Base-by-base conservation (phyloP, 2,329 filamentous ascomycete species). In the Fusarium domesticum region DNA sequence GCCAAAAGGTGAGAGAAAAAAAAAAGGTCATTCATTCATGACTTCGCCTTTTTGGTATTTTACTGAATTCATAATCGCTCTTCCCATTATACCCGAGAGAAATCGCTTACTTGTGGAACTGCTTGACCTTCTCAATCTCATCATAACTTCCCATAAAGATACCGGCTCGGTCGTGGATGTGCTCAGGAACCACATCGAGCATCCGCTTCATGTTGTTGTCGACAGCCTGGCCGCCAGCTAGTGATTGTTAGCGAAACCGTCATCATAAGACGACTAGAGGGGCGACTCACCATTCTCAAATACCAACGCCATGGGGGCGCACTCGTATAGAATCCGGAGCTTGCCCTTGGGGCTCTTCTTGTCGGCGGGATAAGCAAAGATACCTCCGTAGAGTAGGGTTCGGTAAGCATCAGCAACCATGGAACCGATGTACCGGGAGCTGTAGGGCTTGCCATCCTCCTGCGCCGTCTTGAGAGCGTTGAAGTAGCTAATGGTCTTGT, bases 321-420 rank as follows among this genome's bases (percentile, higher is more conserved):
- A 98, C 75, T 98, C 93, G 72, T 98, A 98, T 60, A 98, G 69
- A 57, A 98, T 98, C 55, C 93, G 81, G 57, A 98, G 80, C 77
- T 98, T 98, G 58, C 93, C 93, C 82, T 97, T 98, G 54, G 91
- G 89, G 64, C 87, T 95, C 84, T 98, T 97, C 77, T 91, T 95
- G 66, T 98, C 93, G 12, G 92, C 89, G 0, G 93, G 93, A 66
- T 98, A 98, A 35, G 93, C 93, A 69, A 98, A 98, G 64, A 98
- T 87, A 56, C 93, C 93, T 48, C 93, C 93, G 67, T 98, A 98
- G 45, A 97, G 72, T 53, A 98, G 72, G 12, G 93, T 98, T 37
- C 93, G 85, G 73, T 98, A 98, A 12, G 93, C 93, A 69, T 98
- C 93, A 34, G 93, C 93, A 45, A 98, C 93, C 93, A 98, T 98